Evolutionary conservation across 805 yeast genomes (phyloP), one percentile per base, ranked within the genome.

Genomic region (Wickerhamiella galacta): DNA sequence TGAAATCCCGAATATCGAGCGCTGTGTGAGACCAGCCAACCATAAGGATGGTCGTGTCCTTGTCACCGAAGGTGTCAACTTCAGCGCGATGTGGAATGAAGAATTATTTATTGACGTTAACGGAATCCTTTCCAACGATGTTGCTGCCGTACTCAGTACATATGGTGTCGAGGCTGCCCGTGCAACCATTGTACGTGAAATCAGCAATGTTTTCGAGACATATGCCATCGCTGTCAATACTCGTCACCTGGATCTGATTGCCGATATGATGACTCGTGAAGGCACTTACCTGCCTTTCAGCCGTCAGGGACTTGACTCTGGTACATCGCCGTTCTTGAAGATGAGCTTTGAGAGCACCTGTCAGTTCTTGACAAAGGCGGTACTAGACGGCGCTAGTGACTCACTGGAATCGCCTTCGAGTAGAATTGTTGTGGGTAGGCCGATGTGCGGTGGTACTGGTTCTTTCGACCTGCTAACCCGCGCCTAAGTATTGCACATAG

Each of bases 81-180:
- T 90, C 72, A 67, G 66, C 51, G 92, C 95, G 32, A 82, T 90
- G 93, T 90, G 98, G 96, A 93, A 82, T 34, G 94, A 87, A 58
- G 87, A 82, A 43, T 83, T 79, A 42, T 83, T 90, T 57, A 70
- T 90, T 44, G 78, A 85, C 48, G 93, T 87, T 41, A 79, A 90
- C 53, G 76, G 75, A 37, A 80, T 90, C 48, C 68, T 78, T 2
- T 83, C 95, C 6, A 90, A 90, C 65, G 98, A 90, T 59, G 75
- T 90, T 44, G 74, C 80, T 25, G 81, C 95, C 12, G 94, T 90
- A 3, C 65, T 92, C 48, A 69, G 65, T 44, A 81, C 93, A 0
- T 90, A 90, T 49, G 99, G 99, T 56, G 98, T 87, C 33, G 99
- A 92, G 61, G 98, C 98, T 31, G 99, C 99, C 15, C 72, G 98